These are phyloP conservation scores for Pogostemon cablin DNA, from an alignment of 257 asterid genomes.

Conservation along the genomic window DNA sequence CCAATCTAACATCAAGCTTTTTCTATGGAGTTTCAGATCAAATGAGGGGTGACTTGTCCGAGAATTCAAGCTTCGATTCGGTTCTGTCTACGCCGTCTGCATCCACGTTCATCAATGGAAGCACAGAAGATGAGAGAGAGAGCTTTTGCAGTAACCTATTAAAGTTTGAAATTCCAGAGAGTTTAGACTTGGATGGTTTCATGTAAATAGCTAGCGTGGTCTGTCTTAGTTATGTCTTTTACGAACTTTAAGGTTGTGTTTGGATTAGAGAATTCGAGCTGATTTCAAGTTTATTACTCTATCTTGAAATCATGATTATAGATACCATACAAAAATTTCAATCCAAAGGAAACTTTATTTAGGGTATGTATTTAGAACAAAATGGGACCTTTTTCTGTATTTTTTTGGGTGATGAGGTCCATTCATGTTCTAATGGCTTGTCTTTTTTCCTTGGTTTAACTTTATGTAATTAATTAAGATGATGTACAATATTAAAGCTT, in stretches of 20 bases:
- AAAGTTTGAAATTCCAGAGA: conserved; percentile 51
- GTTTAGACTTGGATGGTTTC: conserved; percentile 43
- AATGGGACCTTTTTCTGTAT: conserved; percentile 25
- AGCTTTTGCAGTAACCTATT: conserved; percentile 43
- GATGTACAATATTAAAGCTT: conserved; percentile 17
- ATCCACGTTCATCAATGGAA: conserved; percentile 38
- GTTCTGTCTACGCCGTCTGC: conserved; percentile 43
- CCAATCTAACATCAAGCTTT: conserved; percentile 32
- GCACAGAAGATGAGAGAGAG: conserved; percentile 46
- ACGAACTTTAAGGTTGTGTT: background rate
- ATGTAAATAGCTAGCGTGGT: conserved; percentile 24
- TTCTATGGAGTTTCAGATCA: conserved; percentile 37
- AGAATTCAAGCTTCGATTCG: conserved; percentile 42
- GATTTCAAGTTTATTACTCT: background rate
- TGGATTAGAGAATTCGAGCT: background rate
- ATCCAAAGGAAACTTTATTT: background rate
- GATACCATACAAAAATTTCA: too few species aligned
- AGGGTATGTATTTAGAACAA: background rate
- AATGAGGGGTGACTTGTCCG: conserved; percentile 43
- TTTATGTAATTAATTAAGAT: background rate
- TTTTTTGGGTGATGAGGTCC: conserved; percentile 30
- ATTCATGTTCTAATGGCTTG: conserved; percentile 13
- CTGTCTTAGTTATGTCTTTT: background rate
- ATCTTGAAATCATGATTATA: too few species aligned
- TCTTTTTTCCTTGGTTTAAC: conserved; percentile 5